These are phyloP conservation scores for Microdochium nivale DNA, from an alignment of 2,329 filamentous ascomycete species.

Conservation along the genomic window DNA sequence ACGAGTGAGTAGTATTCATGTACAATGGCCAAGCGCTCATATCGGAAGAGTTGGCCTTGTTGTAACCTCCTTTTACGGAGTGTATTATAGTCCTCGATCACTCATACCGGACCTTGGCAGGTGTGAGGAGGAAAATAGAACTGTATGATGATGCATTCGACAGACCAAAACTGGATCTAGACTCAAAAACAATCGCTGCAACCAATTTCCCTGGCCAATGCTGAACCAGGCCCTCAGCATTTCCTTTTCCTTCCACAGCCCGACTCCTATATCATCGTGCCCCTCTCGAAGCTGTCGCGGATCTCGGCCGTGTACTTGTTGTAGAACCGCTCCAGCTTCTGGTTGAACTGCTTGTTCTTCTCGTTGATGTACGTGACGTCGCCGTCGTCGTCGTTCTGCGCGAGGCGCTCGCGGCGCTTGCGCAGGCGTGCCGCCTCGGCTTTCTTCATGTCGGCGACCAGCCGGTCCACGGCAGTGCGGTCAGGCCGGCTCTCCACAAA, in stretches of 20 bases:
- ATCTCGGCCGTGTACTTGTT: conserved; percentile 98
- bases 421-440: conserved; percentile 81
- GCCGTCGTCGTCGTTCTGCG: conserved; percentile 70
- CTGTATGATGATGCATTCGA: neutral
- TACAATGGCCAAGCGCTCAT: no score
- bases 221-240: conserved; percentile 1
- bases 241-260: conserved; percentile 1
- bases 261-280: conserved; percentile 73
- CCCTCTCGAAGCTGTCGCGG: conserved; percentile 92
- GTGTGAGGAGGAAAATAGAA: neutral
- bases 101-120: no score
- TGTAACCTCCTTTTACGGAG: no score
- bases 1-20: no score
- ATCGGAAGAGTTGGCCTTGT: no score
- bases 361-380: conserved; percentile 99
- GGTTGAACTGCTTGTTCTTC: conserved; percentile 99
- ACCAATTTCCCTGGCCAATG: neutral
- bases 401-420: conserved; percentile 73
- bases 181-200: neutral
- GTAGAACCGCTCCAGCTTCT: conserved; percentile 92
- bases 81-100: no score
- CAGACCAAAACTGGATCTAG: neutral
- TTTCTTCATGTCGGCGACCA: conserved; percentile 80
- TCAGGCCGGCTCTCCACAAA: conserved; percentile 82
- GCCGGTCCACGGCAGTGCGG: conserved; percentile 75